A percentile compares a stretch with the other conserved stretches of the same genome.
These are phyloP conservation scores for Danielia oregonensis DNA, from an alignment of 805 yeast species.

Conservation along the genomic window DNA sequence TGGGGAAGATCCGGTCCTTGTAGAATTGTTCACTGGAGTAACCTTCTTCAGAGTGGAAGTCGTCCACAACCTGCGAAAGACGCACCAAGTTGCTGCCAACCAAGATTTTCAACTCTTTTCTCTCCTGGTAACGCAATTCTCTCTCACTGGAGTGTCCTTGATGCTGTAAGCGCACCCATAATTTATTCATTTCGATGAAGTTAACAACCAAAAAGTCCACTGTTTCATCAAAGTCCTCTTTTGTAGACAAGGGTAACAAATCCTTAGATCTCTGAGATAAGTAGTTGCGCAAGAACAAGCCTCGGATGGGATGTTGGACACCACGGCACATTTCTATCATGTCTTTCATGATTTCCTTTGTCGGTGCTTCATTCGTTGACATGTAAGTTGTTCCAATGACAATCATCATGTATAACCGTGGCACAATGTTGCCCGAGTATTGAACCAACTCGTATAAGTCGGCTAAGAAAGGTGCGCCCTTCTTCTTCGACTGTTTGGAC, in stretches of 20 bases:
- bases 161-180: slow-evolving; percentile 96
- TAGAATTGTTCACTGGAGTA: slow-evolving; percentile 31
- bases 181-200: slow-evolving; percentile 94
- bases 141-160: slow-evolving; percentile 89
- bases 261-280: slow-evolving; percentile 79
- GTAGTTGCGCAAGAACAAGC: slow-evolving; percentile 85
- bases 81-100: slow-evolving; percentile 92
- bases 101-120: slow-evolving; percentile 84
- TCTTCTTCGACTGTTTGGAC: slow-evolving; percentile 45
- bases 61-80: slow-evolving; percentile 77
- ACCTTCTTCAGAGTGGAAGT: slow-evolving; percentile 47
- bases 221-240: slow-evolving; percentile 54
- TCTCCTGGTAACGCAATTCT: slow-evolving; percentile 66
- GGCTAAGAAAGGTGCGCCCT: slow-evolving; percentile 47
- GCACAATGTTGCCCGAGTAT: slow-evolving; percentile 90
- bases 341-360: slow-evolving; percentile 84
- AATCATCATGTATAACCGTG: slow-evolving; percentile 89
- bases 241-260: slow-evolving; percentile 43
- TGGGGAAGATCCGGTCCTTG: slow-evolving; percentile 63
- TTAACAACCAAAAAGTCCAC: slow-evolving; percentile 79
- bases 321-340: slow-evolving; percentile 98
- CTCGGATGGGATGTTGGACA: slow-evolving; percentile 92
- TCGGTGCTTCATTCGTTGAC: slow-evolving; percentile 73
- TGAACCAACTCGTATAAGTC: slow-evolving; percentile 94
- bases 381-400: slow-evolving; percentile 91